Evolutionary conservation across 1,284 basidiomycete species (phyloP), one percentile per base, ranked within the genome.

Genomic region (Heterobasidion parviporum): DNA sequence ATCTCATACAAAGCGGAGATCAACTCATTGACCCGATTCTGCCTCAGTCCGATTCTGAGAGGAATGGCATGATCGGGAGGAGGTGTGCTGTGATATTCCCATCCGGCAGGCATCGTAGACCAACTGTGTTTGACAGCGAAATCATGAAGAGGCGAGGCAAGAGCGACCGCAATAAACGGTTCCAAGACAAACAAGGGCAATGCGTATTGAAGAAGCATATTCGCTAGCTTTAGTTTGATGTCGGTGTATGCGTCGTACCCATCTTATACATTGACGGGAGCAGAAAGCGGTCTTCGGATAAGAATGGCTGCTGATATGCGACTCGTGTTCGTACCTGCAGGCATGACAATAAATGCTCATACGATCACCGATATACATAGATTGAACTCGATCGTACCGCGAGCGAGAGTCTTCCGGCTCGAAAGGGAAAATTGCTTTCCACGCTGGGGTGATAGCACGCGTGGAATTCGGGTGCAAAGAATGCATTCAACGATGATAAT

Each of bases 71-170:
- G 70, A 62, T 78, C 70, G 3, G 73, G 58, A 3, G 77, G 74
- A 26, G 81, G 75, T 47, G 72, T 62, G 1, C 73, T 71, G 50
- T 74, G 70, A 52, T 72, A 67, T 54, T 71, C 70, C 82, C 82
- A 83, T 41, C 80, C 79, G 20, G 67, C 66, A 15, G 82, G 81
- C 41, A 77, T 67, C 47, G 77, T 74, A 7, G 62, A 64, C 81
- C 81, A 83, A 18, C 77, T 72, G 59, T 83, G 81, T 65, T 82
- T 82, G 63, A 76, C 74, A 46, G 70, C 63, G 26, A 78, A 65
- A 62, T 81, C 77, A 60, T 77, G 16, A 15, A 35, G 3, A 15
- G 50, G 16, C 3, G 50, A 35, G 50, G 50, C 33, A 14, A 12
- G 8, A 20, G 33, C 16, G 33, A n/a, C 33, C 15, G n/a, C 35